Evolutionary conservation across 495 filamentous ascomycete genomes (phyloP), one percentile per base, ranked within the genome.

Genomic region (Penicillium lagena): DNA sequence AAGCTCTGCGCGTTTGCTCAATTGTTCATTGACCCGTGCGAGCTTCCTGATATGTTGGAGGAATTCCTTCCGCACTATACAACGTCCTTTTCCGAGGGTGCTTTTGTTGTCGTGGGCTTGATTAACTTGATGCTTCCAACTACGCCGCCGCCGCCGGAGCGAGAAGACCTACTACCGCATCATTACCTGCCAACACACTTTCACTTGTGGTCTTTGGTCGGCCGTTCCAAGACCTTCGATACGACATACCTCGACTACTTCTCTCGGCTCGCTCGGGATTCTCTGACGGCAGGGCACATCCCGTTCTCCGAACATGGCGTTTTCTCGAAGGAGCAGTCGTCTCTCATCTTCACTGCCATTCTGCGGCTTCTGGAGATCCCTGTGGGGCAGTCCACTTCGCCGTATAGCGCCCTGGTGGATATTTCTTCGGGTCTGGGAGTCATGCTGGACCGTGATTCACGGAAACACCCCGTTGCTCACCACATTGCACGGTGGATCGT

Each of bases 31-130:
- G 88, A 99, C 55, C 90, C 93, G 2, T 76, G 75, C 55, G 89
- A 94, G 54, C 75, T 91, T 27, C 80, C 85, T 30, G 82, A 77
- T 9, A 95, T 99, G 73, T 70, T 97, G n/a, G 84, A 95, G 39
- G 94, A 99, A 62, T 76, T 97, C 30, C 72, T 97, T 15, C 94
- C 91, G n/a, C 94, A 82, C 62, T 99, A 95, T 68, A 95, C 84
- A 46, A 94, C 89, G 12, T 96, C 91, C 0, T 90, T 90, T 60
- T 78, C 90, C 12, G 81, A 93, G 60, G 82, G 85, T 46, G 91
- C 88, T 33, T 97, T 88, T 58, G 86, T 95, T 42, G 90, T 96
- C 1, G 77, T 83, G 14, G 90, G 89, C 5, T 61, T 90, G 39
- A 72, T 97, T 49, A 96, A 95, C 56, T 67, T 91, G 42, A 65